Evolutionary conservation across 1,284 basidiomycete species (phyloP).

Genomic region (Tranzscheliella williamsii): DNA sequence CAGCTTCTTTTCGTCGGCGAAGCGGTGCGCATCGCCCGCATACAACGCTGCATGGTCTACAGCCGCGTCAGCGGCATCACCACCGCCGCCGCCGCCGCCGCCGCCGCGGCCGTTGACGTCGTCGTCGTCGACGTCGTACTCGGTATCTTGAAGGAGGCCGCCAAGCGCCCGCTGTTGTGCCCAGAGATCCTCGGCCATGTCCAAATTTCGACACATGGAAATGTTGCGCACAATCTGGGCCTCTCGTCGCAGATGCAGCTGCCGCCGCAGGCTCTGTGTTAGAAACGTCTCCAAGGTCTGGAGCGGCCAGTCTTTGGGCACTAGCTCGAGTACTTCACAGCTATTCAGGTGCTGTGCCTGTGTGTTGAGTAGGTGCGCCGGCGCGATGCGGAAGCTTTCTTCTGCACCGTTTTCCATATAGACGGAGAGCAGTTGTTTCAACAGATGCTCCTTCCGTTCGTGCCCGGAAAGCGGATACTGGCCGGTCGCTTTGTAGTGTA

Average conservation of each 20-base stretch:
- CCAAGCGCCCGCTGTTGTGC: conserved; percentile 37
- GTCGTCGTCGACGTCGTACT: conserved; percentile 12
- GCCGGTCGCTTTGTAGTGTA: conserved; percentile 10
- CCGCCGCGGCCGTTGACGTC: too few relatives aligned
- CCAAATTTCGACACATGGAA: conserved; percentile 41
- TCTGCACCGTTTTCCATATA: conserved; percentile 39
- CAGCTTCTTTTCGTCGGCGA: too few relatives aligned
- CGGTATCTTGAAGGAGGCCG: conserved; percentile 37
- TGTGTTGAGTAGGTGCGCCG: conserved; percentile 49
- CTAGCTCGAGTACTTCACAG: conserved; percentile 36
- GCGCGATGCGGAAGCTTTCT: conserved; percentile 35
- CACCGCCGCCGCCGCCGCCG: too few relatives aligned
- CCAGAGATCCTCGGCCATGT: conserved; percentile 44
- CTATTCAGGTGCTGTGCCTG: conserved; percentile 44
- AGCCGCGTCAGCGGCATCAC: too few relatives aligned
- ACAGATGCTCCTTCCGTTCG: conserved; percentile 23
- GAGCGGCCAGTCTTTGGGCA: conserved; percentile 48
- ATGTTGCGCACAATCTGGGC: conserved; percentile 39
- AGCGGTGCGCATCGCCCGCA: too few relatives aligned
- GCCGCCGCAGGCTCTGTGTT: conserved; percentile 32
- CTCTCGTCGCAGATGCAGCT: conserved; percentile 33
- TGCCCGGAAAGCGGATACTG: conserved; percentile 3
- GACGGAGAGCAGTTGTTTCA: conserved; percentile 32
- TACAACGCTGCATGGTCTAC: too few relatives aligned
- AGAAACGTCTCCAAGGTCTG: conserved; percentile 46